Evolutionary conservation across 192 early-diverging fungal genomes (phyloP).

Genomic region (Cladochytrium replicatum): DNA sequence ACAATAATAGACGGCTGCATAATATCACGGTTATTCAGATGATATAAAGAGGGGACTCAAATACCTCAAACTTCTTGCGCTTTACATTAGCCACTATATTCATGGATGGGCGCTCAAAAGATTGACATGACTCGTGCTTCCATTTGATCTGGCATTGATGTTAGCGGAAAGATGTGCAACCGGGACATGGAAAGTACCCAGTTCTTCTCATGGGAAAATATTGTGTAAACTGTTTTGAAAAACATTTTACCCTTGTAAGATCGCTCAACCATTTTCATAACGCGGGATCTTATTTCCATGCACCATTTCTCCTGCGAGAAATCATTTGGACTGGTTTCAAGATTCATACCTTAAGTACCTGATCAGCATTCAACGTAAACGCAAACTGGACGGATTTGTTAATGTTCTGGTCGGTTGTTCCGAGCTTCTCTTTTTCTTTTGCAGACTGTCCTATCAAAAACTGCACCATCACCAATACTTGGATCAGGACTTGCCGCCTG

Average conservation of each 20-base stretch:
- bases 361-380: slow-evolving; percentile 15
- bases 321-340: slow-evolving; percentile 3
- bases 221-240: slow-evolving; percentile 49
- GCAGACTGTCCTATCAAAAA: slow-evolving; percentile 52
- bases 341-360: slow-evolving; percentile 6
- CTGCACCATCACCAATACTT: slow-evolving; percentile 77
- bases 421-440: slow-evolving; percentile 28
- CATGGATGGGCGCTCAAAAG: slow-evolving; percentile 51
- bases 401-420: slow-evolving; percentile 29
- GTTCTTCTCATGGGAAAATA: slow-evolving; percentile 61
- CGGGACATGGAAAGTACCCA: slow-evolving; percentile 44
- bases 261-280: slow-evolving; percentile 37
- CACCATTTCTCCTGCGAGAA: slow-evolving; percentile 42
- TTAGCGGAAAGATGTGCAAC: background rate
- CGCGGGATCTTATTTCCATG: slow-evolving; percentile 30
- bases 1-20: background rate
- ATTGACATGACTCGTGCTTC: slow-evolving; percentile 68
- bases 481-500: slow-evolving; percentile 76
- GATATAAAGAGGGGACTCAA: slow-evolving; percentile 2
- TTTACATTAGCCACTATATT: slow-evolving; percentile 23
- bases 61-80: slow-evolving; percentile 22
- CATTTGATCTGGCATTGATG: slow-evolving; percentile 47
- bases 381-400: slow-evolving; percentile 48
- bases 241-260: slow-evolving; percentile 53
- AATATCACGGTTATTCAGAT: background rate